Conservation (phyloP, 139 green algal species). For the Bryopsis sp. region DNA sequence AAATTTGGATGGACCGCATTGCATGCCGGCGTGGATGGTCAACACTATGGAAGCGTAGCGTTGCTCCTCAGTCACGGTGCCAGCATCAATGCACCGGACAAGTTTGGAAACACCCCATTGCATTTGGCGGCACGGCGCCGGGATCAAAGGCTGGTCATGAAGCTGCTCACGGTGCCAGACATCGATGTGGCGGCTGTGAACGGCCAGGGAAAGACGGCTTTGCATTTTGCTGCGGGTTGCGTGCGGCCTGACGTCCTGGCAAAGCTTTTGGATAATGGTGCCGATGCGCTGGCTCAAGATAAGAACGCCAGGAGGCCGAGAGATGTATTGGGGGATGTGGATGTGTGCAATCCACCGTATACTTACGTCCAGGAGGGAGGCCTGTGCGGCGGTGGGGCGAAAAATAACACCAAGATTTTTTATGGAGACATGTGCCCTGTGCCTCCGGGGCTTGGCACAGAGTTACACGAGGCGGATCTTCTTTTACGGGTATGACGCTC, state of each 20-base stretch:
- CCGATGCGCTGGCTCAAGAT: neutral
- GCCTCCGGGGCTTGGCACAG: too few relatives aligned
- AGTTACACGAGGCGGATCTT: too few relatives aligned
- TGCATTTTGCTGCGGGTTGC: constrained; percentile 13
- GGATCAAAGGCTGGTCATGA: neutral
- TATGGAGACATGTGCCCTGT: too few relatives aligned
- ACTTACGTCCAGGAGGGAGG: too few relatives aligned
- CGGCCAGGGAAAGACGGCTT: neutral
- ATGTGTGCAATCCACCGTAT: constrained; percentile 12
- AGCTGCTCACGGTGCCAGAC: neutral
- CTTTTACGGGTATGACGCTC: too few relatives aligned
- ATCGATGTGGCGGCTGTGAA: neutral
- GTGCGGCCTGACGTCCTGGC: neutral
- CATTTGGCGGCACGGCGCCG: neutral
- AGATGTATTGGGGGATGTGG: neutral
- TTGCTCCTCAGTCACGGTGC: neutral
- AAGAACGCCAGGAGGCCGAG: neutral
- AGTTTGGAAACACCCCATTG: constrained; percentile 7
- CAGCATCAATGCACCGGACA: constrained; percentile 9
- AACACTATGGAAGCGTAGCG: neutral
- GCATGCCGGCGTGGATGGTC: constrained; percentile 1
- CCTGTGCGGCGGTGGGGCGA: too few relatives aligned
- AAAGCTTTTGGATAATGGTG: neutral
- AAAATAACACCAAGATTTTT: too few relatives aligned
- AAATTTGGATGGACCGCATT: constrained; percentile 12